A percentile compares a stretch with the other conserved stretches of the same genome.
These are phyloP conservation scores for Microcyclospora tardicrescens DNA, from an alignment of 2,329 filamentous ascomycete genomes.

Conservation along the genomic window DNA sequence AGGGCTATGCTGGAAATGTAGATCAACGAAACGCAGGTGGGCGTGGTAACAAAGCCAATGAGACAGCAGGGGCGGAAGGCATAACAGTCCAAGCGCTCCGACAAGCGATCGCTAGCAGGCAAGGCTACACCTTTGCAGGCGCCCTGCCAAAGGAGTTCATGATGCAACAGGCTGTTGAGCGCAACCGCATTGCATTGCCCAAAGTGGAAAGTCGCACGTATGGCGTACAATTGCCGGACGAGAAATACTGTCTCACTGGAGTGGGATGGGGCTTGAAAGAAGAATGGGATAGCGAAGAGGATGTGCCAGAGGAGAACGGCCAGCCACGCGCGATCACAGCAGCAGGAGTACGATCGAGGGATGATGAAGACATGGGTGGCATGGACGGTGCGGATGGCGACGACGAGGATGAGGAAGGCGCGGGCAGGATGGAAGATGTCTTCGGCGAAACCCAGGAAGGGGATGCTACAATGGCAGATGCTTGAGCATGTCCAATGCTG, in stretches of 20 bases:
- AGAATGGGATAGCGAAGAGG: slow-evolving; percentile 45
- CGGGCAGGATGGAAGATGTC: slow-evolving; percentile 30
- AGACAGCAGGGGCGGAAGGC: slow-evolving; percentile 33
- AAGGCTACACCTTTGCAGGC: slow-evolving; percentile 56
- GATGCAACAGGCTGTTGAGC: slow-evolving; percentile 57
- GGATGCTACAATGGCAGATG: slow-evolving; percentile 22
- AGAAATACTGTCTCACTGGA: slow-evolving; percentile 48
- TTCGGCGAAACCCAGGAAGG: slow-evolving; percentile 24
- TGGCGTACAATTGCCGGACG: slow-evolving; percentile 47
- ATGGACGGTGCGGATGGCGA: slow-evolving; percentile 24
- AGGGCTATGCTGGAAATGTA: slow-evolving; percentile 45
- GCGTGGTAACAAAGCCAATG: slow-evolving; percentile 8
- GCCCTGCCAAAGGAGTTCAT: slow-evolving; percentile 61
- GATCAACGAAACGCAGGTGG: slow-evolving; percentile 16
- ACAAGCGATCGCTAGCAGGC: slow-evolving; percentile 56
- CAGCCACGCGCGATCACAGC: slow-evolving; percentile 13
- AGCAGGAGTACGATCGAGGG: slow-evolving; percentile 5
- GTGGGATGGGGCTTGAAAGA: slow-evolving; percentile 44
- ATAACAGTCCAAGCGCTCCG: slow-evolving; percentile 55
- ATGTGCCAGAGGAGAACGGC: slow-evolving; percentile 19
- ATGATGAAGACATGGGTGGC: slow-evolving; percentile 29
- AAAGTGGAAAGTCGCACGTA: slow-evolving; percentile 40
- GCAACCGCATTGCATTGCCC: slow-evolving; percentile 53
- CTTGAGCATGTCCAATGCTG: slow-evolving; percentile 9
- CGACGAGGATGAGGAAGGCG: slow-evolving; percentile 23